These are phyloP conservation scores for Rossbeevera mucosa DNA, from an alignment of 768 basidiomycete genomes.

Conservation along the genomic window DNA sequence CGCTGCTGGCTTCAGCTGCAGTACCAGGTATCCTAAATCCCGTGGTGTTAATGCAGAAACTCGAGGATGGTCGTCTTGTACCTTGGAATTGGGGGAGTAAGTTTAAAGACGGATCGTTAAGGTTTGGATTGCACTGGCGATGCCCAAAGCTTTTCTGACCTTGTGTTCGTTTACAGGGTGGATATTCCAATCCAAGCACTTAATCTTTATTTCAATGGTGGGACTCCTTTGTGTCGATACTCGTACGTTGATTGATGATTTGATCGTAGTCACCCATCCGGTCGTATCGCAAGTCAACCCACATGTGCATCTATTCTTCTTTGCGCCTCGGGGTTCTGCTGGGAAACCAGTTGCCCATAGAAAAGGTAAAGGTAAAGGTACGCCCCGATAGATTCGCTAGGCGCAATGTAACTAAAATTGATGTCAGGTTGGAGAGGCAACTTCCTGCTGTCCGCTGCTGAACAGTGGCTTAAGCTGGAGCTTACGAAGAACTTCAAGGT, in stretches of 20 bases:
- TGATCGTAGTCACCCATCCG: slow-evolving; percentile 70
- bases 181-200: slow-evolving; percentile 91
- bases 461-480: slow-evolving; percentile 94
- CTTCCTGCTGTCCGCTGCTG: slow-evolving; percentile 84
- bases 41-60: slow-evolving; percentile 92
- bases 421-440: slow-evolving; percentile 87
- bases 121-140: slow-evolving; percentile 38
- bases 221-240: not conserved
- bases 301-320: slow-evolving; percentile 92
- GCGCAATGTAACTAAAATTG: not conserved
- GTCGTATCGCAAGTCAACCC: slow-evolving; percentile 93
- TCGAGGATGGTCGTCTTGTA: slow-evolving; percentile 68
- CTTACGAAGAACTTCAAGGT: slow-evolving; percentile 95
- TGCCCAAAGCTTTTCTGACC: not conserved
- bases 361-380: slow-evolving; percentile 89
- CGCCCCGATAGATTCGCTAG: not conserved
- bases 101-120: slow-evolving; percentile 89
- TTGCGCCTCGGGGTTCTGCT: slow-evolving; percentile 82
- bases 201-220: slow-evolving; percentile 87
- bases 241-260: not conserved
- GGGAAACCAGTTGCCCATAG: slow-evolving; percentile 93
- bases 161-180: slow-evolving; percentile 47
- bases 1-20: slow-evolving; percentile 83
- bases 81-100: slow-evolving; percentile 95
- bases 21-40: slow-evolving; percentile 95